A percentile compares a stretch with the other conserved stretches of the same genome.
Conservation (phyloP, 2,329 filamentous ascomycete species). For the Microsporum audouinii region DNA sequence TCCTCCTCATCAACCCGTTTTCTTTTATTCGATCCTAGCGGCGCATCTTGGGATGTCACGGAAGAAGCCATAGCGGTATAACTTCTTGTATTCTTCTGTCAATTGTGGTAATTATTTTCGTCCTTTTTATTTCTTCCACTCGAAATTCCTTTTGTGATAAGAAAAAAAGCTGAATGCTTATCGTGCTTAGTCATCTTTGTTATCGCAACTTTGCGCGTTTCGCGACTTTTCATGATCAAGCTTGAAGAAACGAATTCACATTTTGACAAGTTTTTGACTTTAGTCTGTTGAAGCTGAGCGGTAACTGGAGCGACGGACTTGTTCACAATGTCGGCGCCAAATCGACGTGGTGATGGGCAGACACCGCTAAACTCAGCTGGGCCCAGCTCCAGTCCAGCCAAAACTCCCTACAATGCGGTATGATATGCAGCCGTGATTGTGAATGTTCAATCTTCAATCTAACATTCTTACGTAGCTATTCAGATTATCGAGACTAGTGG, state of each 20-base stretch:
- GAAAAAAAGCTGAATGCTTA: background rate
- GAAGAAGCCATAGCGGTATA: background rate
- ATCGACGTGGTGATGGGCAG: background rate
- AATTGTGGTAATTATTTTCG: background rate
- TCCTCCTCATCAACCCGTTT: slow-evolving; percentile 16
- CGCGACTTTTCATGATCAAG: background rate
- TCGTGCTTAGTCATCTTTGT: background rate
- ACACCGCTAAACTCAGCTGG: background rate
- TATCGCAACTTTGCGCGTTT: slow-evolving; percentile 1
- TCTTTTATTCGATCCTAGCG: slow-evolving; percentile 5
- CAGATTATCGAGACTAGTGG: slow-evolving; percentile 13
- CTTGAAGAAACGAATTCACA: background rate
- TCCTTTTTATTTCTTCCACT: background rate
- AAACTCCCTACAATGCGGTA: slow-evolving; percentile 4
- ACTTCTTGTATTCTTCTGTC: background rate
- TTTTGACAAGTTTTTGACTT: background rate
- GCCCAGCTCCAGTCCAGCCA: background rate
- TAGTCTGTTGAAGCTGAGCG: background rate
- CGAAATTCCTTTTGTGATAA: background rate
- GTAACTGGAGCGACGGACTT: background rate
- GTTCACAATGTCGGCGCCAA: background rate
- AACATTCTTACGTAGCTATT: background rate
- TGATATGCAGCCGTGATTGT: background rate
- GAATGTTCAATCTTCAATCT: background rate
- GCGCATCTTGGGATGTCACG: background rate